Evolutionary conservation across 495 filamentous ascomycete species (phyloP), one percentile per base, ranked within the genome.

Genomic region (Aspergillus olivimuriae): DNA sequence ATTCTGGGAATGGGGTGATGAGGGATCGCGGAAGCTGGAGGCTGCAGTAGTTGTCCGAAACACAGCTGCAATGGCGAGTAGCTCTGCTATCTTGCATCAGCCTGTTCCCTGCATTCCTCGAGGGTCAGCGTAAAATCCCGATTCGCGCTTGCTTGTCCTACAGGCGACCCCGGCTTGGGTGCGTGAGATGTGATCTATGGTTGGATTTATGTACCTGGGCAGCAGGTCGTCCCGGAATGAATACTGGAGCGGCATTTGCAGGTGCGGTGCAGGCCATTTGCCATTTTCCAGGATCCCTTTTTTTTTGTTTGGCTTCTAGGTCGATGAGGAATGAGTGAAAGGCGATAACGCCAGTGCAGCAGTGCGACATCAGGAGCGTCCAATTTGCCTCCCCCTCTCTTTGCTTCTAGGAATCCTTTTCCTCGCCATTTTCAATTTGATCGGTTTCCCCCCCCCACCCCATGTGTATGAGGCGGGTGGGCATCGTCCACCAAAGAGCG

Each of bases 81-180:
- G 47, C 50, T 51, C 35, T 57, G 48, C 51, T 52, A 55, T 58
- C 48, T 45, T 58, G 55, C 55, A 50, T 58, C 42, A 20, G 41
- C 50, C 55, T 48, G 54, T 58, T 43, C 51, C 50, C 53, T 12
- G 32, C 30, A n/a, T 47, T 42, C 40, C 39, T 31, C 16, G 21
- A 18, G 23, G 18, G 16, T 26, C 24, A 31, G 14, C 31, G 24
- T 31, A 28, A 37, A 45, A 28, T 53, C 45, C 50, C 47, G 47
- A 37, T 28, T 49, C 44, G 15, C 41, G 44, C 28, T 30, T 41
- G 34, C 45, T 35, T 46, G 50, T 53, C 34, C 42, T 44, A 57
- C 45, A 17, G 50, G 41, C 30, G 34, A 35, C 42, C 20, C n/a
- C n/a, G n/a, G n/a, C n/a, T n/a, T n/a, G n/a, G n/a, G n/a, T n/a